Evolutionary conservation across 768 basidiomycete species (phyloP).

Genomic region (Pulveroboletus sp.): DNA sequence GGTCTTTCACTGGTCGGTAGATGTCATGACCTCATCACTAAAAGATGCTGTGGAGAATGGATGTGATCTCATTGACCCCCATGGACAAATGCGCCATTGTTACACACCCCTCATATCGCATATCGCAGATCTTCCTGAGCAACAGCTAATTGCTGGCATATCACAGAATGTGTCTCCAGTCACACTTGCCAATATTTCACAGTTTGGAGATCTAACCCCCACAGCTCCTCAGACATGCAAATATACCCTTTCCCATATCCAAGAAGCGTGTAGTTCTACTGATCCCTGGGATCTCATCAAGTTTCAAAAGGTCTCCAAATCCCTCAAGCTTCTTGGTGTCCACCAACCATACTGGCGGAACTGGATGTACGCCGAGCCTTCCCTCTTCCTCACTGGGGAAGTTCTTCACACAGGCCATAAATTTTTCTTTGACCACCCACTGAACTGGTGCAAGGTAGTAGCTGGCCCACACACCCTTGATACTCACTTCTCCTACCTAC

Average conservation of each 20-base stretch:
- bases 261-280: neutral
- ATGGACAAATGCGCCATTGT: neutral
- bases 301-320: constrained; percentile 13
- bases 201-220: constrained; percentile 11
- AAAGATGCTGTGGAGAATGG: neutral
- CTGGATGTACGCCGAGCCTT: neutral
- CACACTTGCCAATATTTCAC: neutral
- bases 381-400: neutral
- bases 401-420: constrained; percentile 9
- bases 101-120: constrained; percentile 14
- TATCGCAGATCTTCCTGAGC: constrained; percentile 20
- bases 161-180: constrained; percentile 14
- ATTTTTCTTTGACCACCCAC: constrained; percentile 7
- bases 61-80: neutral
- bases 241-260: neutral
- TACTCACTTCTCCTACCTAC: neutral
- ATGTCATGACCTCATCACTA: neutral
- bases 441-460: constrained; percentile 9
- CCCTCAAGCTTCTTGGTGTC: neutral
- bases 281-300: constrained; percentile 27
- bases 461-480: neutral
- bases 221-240: neutral
- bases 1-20: neutral
- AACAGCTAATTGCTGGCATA: constrained; percentile 7
- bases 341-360: neutral